These are phyloP conservation scores for Cornus controversa DNA, from an alignment of 148 eudicot genomes.

Conservation along the genomic window DNA sequence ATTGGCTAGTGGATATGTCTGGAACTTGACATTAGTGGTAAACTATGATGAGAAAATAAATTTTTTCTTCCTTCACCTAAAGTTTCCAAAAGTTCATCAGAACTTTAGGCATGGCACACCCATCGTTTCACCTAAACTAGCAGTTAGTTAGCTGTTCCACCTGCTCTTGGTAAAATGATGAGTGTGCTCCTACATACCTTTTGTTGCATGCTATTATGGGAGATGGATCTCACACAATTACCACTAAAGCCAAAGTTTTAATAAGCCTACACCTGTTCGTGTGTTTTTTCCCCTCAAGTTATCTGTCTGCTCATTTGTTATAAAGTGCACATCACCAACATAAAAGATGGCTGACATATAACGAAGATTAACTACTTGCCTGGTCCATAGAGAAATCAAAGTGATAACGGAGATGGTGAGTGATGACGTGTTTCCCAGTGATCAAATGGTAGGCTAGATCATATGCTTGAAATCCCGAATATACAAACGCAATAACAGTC, in stretches of 20 bases:
- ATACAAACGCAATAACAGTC: conserved; percentile 66
- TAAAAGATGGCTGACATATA: not conserved
- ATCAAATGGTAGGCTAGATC: conserved; percentile 48
- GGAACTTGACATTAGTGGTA: not conserved
- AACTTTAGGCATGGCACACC: too few relatives aligned
- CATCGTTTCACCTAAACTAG: too few relatives aligned
- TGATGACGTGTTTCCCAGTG: conserved; percentile 53
- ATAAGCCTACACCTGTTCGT: not conserved
- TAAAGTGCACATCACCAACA: not conserved
- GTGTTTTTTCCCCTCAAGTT: not conserved
- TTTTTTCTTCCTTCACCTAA: too few relatives aligned
- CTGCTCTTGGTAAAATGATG: too few relatives aligned
- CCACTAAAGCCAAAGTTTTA: not conserved
- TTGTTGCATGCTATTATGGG: not conserved
- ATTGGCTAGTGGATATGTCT: too few relatives aligned
- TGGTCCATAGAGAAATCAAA: conserved; percentile 85
- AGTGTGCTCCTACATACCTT: not conserved
- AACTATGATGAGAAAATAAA: not conserved
- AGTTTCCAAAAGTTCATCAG: too few relatives aligned
- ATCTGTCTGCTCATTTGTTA: not conserved
- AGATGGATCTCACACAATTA: not conserved
- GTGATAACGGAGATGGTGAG: conserved; percentile 51
- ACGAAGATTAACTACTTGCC: conserved; percentile 42
- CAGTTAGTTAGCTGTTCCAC: too few relatives aligned
- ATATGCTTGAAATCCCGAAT: conserved; percentile 68